A percentile compares a stretch with the other conserved stretches of the same genome.
phyloP scores from a whole-genome alignment of 495 filamentous ascomycete genomes.

The Neurospora discreta region DNA sequence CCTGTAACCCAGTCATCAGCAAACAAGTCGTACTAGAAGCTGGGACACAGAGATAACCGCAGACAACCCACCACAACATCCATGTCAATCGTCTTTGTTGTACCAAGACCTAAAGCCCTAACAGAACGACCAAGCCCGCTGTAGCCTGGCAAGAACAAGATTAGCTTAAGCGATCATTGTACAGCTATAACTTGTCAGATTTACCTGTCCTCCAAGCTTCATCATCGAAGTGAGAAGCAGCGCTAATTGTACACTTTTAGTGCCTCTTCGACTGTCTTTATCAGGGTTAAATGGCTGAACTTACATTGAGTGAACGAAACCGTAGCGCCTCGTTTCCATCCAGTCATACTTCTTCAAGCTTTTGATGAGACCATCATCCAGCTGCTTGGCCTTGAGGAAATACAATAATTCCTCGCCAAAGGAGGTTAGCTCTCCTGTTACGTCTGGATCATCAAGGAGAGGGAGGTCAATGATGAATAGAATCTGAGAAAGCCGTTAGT shows the following conservation, averaged over 20 bases:
- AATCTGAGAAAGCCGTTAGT: conserved; percentile 32
- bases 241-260: conserved; percentile 15
- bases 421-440: conserved; percentile 31
- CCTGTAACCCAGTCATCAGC: conserved; percentile 24
- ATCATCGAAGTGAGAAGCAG: conserved; percentile 39
- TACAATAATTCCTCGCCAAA: conserved; percentile 63
- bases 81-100: conserved; percentile 38
- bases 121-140: conserved; percentile 57
- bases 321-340: conserved; percentile 49
- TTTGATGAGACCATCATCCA: conserved; percentile 48
- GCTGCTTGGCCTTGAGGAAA: conserved; percentile 56
- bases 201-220: conserved; percentile 52
- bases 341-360: conserved; percentile 67
- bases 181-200: not conserved
- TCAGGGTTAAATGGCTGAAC: conserved; percentile 7
- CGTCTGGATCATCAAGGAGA: conserved; percentile 25
- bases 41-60: not conserved
- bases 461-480: conserved; percentile 83
- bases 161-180: not conserved
- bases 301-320: conserved; percentile 74
- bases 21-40: not conserved
- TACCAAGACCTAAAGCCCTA: conserved; percentile 40
- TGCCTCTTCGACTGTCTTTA: not conserved
- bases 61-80: conserved; percentile 43
- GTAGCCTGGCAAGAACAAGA: conserved; percentile 29